Evolutionary conservation across 805 yeast genomes (phyloP).

Genomic region (Ogataea saltuana): DNA sequence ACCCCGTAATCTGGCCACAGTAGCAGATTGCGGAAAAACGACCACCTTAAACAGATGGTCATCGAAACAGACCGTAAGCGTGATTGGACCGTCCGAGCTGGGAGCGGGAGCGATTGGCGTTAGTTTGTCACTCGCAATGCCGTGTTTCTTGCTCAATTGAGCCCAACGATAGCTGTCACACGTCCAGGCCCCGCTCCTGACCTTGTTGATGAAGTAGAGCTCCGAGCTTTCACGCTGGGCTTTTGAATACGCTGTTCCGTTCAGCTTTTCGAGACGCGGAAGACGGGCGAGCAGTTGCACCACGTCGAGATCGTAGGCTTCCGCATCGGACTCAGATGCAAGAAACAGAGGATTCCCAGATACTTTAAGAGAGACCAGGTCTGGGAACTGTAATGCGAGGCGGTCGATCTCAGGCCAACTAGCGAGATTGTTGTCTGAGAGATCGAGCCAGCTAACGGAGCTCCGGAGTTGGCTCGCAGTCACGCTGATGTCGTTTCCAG

Average conservation of each 20-base stretch:
- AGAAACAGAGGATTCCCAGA: constrained; percentile 53
- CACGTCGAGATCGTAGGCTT: constrained; percentile 21
- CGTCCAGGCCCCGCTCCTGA: constrained; percentile 35
- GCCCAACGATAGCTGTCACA: constrained; percentile 43
- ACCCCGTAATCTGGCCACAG: constrained; percentile 39
- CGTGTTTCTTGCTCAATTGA: constrained; percentile 40
- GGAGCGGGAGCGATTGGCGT: background rate
- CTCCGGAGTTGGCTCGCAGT: background rate
- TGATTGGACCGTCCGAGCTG: background rate
- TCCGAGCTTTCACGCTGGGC: constrained; percentile 66
- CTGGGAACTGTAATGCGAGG: constrained; percentile 40
- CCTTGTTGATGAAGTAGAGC: constrained; percentile 58
- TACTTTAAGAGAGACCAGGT: constrained; percentile 48
- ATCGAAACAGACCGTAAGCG: constrained; percentile 1
- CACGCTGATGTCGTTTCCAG: constrained; percentile 38
- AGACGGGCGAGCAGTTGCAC: constrained; percentile 27
- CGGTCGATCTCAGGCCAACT: constrained; percentile 53
- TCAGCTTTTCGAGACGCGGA: constrained; percentile 42
- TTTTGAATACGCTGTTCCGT: constrained; percentile 54
- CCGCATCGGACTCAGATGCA: constrained; percentile 9
- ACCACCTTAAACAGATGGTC: constrained; percentile 19
- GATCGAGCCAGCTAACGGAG: constrained; percentile 41
- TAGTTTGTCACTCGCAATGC: constrained; percentile 13
- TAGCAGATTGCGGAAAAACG: constrained; percentile 35
- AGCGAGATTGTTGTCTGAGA: constrained; percentile 50